Conservation (phyloP, 2,329 filamentous ascomycete species). For the Pseudogymnoascus sp. region DNA sequence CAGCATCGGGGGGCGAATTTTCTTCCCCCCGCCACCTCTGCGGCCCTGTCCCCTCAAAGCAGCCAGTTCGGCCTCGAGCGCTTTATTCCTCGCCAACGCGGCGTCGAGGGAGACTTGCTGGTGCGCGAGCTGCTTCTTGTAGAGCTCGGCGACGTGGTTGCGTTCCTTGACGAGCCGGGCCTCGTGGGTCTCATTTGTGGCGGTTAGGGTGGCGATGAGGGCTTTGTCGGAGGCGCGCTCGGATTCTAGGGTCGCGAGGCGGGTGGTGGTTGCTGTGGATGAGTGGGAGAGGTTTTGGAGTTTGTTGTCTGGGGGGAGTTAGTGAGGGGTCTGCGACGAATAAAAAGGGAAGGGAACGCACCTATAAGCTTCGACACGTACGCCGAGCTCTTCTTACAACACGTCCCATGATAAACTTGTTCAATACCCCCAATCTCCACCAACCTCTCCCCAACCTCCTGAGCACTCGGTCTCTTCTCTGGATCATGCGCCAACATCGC, state of each 20-base stretch:
- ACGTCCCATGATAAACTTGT: slow-evolving; percentile 39
- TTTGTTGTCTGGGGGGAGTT: slow-evolving; percentile 15
- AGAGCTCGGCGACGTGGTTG: slow-evolving; percentile 18
- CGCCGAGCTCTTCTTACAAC: slow-evolving; percentile 34
- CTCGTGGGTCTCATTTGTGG: slow-evolving; percentile 15
- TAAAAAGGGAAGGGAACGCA: slow-evolving; percentile 9
- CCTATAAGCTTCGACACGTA: slow-evolving; percentile 31
- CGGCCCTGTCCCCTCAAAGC: slow-evolving; percentile 10
- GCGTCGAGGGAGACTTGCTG: slow-evolving; percentile 15
- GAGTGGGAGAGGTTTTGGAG: slow-evolving; percentile 14
- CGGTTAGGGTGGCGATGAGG: slow-evolving; percentile 16
- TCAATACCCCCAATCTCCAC: slow-evolving; percentile 39
- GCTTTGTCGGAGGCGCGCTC: slow-evolving; percentile 15
- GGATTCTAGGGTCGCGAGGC: slow-evolving; percentile 11
- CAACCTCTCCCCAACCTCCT: slow-evolving; percentile 41
- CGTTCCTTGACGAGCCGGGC: slow-evolving; percentile 16
- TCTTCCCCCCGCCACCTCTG: slow-evolving; percentile 13
- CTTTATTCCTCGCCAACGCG: slow-evolving; percentile 12
- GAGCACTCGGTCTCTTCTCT: slow-evolving; percentile 40
- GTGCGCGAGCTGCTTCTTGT: slow-evolving; percentile 17
- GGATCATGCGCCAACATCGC: slow-evolving; percentile 45
- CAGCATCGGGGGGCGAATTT: slow-evolving; percentile 9
- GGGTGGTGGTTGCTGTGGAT: neutral
- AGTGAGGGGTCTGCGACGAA: neutral
- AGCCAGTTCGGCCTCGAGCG: slow-evolving; percentile 11